A percentile compares a stretch with the other conserved stretches of the same genome.
Evolutionary conservation across 2,329 filamentous ascomycete species (phyloP).

Genomic region (Claviceps quebecensis): DNA sequence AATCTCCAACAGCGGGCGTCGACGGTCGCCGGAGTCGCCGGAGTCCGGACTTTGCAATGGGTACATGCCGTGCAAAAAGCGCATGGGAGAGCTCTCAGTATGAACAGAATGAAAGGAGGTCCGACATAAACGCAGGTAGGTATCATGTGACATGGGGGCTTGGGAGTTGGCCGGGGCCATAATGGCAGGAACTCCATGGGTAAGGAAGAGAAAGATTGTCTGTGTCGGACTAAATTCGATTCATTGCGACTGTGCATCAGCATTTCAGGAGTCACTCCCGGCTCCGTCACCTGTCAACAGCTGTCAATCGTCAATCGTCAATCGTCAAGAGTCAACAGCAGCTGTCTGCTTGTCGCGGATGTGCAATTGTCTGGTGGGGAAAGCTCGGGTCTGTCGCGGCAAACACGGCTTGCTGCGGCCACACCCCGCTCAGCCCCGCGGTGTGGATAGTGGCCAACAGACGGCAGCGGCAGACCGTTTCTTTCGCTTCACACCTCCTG

Average conservation of each 20-base stretch:
- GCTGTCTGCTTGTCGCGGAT: neutral
- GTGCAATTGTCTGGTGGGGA: neutral
- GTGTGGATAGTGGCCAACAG: neutral
- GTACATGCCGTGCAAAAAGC: neutral
- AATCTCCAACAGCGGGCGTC: neutral
- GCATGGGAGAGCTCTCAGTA: neutral
- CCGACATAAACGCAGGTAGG: no score
- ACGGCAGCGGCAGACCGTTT: neutral
- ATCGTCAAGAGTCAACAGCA: neutral
- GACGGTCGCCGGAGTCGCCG: neutral
- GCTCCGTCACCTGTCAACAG: neutral
- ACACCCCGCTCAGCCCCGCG: conserved; percentile 6
- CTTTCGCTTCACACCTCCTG: neutral
- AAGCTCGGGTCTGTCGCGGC: conserved; percentile 7
- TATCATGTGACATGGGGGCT: no score
- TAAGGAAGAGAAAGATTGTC: no score
- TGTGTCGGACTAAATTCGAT: no score
- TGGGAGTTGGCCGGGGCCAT: no score
- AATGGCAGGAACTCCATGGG: no score
- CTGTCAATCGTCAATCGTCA: neutral
- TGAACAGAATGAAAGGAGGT: neutral
- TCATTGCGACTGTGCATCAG: neutral
- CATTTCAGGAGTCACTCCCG: neutral
- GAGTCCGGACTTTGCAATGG: no score
- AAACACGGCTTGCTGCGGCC: conserved; percentile 12